Evolutionary conservation across 2,329 filamentous ascomycete species (phyloP), one percentile per base, ranked within the genome.

Genomic region (Pezicula radicicola): DNA sequence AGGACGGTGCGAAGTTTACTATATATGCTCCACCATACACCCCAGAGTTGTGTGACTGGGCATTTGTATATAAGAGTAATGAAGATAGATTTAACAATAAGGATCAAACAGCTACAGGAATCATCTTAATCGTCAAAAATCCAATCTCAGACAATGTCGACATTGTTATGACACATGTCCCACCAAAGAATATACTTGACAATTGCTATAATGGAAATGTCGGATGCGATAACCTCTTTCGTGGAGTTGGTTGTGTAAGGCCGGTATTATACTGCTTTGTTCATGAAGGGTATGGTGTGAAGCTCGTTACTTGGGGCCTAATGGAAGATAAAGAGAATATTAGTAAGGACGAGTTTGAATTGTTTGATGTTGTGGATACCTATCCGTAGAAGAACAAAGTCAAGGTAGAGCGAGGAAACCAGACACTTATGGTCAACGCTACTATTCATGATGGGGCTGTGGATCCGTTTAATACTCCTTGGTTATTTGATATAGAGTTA

Each of bases 361-460:
- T n/a, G n/a, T n/a, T n/a, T 30, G 28, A 51, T 45, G 36, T 5
- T 46, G n/a, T 25, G 52, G 27, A 50, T 72, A 58, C 60, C 0
- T 56, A 61, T 1, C 68, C 50, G 2, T 44, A 72, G 27, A 53
- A 61, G 9, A 30, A 30, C 6, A 4, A 10, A 30, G 49, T 59
- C 33, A 59, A 59, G 1, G n/a, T 75, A 0, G 47, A 63, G 25
- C 25, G 16, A 4, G 75, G 74, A 0, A 63, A 68, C 41, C 72
- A 82, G 55, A 85, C 81, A 0, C 61, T 84, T 3, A 84, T 85
- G 59, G 68, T 85, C 15, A 85, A 84, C 60, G 80, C 80, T 1
- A 70, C 81, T 0, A 6, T 74, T 83, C 16, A 48, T 40, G 36
- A 35, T 33, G 4, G 60, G 67, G 1, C 53, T 64, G 10, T 70